Conservation (phyloP, 176 grass and related monocot species). For the Avena sativa region DNA sequence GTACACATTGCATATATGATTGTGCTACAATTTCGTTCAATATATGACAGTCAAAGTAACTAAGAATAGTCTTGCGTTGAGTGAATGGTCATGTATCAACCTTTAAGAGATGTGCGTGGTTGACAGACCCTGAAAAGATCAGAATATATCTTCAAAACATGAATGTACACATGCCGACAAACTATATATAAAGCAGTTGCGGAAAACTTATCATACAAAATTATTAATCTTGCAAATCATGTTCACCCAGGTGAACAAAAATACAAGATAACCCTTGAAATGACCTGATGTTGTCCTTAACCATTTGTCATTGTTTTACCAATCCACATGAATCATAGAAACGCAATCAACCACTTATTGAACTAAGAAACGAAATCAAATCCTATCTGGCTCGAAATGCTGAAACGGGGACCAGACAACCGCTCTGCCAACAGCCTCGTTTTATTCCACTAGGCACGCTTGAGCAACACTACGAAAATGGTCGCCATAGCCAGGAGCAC, state of each 20-base stretch:
- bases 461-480: conserved; percentile 67
- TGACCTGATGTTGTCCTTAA: background rate
- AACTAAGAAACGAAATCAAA: background rate
- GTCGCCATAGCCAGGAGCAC: conserved; percentile 59
- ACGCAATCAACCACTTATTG: conserved; percentile 18
- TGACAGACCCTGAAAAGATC: background rate
- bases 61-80: background rate
- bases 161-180: background rate
- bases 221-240: conserved; percentile 22
- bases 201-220: background rate
- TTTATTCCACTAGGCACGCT: conserved; percentile 44
- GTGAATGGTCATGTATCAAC: background rate
- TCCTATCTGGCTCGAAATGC: background rate
- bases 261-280: background rate
- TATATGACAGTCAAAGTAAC: background rate
- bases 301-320: background rate
- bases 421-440: background rate
- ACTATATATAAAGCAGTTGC: background rate
- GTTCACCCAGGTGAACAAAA: background rate
- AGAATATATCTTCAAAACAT: background rate
- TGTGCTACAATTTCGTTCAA: background rate
- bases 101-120: background rate
- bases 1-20: background rate
- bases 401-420: background rate
- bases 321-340: background rate